Evolutionary conservation across 2,329 filamentous ascomycete genomes (phyloP), one percentile per base, ranked within the genome.

Genomic region (Aspergillus sp.): DNA sequence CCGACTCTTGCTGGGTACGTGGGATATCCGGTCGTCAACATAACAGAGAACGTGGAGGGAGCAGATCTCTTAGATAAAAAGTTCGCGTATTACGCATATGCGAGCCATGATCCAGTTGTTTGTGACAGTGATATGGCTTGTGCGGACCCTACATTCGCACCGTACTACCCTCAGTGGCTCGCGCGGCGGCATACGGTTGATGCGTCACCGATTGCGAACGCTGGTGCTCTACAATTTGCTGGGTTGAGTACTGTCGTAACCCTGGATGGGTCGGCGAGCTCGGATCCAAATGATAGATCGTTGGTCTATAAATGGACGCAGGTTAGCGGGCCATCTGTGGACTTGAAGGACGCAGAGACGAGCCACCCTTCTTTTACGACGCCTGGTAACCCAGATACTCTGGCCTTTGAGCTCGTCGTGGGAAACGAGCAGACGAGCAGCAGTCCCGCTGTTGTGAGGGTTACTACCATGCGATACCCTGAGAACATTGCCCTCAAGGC

Each of bases 61-160:
- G 9, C n/a, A 11, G 47, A 48, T 17, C 36, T 60, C 24, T 20
- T 26, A 18, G 39, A 36, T 17, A 57, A 60, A 18, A 32, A 60
- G 39, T 41, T 42, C 6, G 55, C 30, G 22, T 55, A 51, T 17
- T 60, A 60, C 32, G 44, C 45, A 9, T 60, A 57, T 51, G 54
- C 18, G 1, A 12, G 22, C n/a, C 17, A 44, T 22, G 58, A 57
- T 20, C 26, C 12, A 4, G n/a, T 15, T 17, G 34, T 42, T 50
- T 60, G 58, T 44, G 32, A n/a, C 4, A 49, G 41, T 38, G 12
- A 55, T n/a, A 13, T 43, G 22, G 47, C 43, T 15, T 57, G 58
- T 39, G 26, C 6, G 34, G 41, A 42, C 12, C 38, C 44, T 11
- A 12, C 20, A 3, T 36, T 45, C 6, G 42, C 26, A 5, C 8